phyloP scores from a whole-genome alignment of 2,329 filamentous ascomycete species.

The Penicillium digitatum region DNA sequence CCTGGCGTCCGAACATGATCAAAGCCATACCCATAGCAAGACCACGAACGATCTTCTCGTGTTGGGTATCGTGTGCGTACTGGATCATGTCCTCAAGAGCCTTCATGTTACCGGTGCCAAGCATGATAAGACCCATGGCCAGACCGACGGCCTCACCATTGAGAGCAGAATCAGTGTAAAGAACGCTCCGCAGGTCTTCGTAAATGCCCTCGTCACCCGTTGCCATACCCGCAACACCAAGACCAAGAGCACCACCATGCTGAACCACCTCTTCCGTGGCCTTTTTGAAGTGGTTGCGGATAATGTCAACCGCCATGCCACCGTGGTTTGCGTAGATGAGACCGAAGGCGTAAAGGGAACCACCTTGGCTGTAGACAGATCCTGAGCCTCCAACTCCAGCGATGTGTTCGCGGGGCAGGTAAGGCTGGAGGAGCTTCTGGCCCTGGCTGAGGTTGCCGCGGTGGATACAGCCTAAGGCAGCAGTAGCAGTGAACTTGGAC shows the following conservation, averaged over 20 bases:
- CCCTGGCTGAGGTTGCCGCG: slow-evolving; percentile 91
- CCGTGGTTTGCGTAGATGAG: slow-evolving; percentile 97
- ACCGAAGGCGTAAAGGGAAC: slow-evolving; percentile 90
- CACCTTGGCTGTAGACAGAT: slow-evolving; percentile 92
- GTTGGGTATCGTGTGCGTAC: slow-evolving; percentile 95
- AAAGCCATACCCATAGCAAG: slow-evolving; percentile 94
- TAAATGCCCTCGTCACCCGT: slow-evolving; percentile 88
- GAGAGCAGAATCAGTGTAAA: slow-evolving; percentile 90
- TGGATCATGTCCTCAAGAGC: slow-evolving; percentile 95
- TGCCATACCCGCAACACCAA: slow-evolving; percentile 97
- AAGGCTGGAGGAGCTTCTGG: slow-evolving; percentile 88
- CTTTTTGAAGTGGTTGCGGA: slow-evolving; percentile 48
- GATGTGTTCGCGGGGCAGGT: slow-evolving; percentile 68
- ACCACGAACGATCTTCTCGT: slow-evolving; percentile 97
- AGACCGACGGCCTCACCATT: slow-evolving; percentile 96
- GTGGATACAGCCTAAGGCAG: slow-evolving; percentile 93
- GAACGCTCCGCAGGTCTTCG: slow-evolving; percentile 79
- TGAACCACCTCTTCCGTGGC: slow-evolving; percentile 75
- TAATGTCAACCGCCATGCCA: slow-evolving; percentile 64
- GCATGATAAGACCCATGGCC: slow-evolving; percentile 95
- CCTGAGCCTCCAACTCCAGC: slow-evolving; percentile 67
- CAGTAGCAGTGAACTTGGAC: slow-evolving; percentile 98
- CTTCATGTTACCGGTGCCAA: slow-evolving; percentile 93
- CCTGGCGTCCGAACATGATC: slow-evolving; percentile 96
- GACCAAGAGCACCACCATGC: slow-evolving; percentile 88